Base-by-base conservation (phyloP, 306 rosid species). In the Pueraria montana region DNA sequence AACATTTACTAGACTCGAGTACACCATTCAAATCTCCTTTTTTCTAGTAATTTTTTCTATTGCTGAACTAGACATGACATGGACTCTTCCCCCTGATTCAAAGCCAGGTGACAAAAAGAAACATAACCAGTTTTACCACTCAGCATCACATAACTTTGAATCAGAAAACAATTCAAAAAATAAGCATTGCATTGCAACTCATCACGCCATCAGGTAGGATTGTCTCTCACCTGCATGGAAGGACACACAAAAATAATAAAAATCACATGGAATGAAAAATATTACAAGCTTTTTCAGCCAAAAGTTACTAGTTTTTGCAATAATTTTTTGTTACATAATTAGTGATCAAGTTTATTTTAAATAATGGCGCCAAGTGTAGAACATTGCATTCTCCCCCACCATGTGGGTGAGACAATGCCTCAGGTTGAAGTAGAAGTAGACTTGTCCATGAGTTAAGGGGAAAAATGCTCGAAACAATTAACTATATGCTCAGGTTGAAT, bases 81-180 rank as follows among this genome's bases (percentile, higher is more conserved):
- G 73, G 46, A 67, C 42, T 40, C 63, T 64, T n/a, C n/a, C 20
- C 56, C 40, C 62, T 46, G 11, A 30, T 64, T 27, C 73, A 63
- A 46, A 17, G 46, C 50, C 17, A 65, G 23, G 65, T 3, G 11
- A 2, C 8, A 56, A 53, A 17, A 38, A 26, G 27, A 45, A 61
- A 13, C 4, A 27, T 16, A 55, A 52, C 8, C 32, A 18, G 18
- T 2, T 30, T 32, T 52, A 52, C 13, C 48, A 74, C 66, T 34
- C 63, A 12, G 20, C 49, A 45, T 64, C 50, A 64, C 32, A 17
- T 21, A 61, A 5, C n/a, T 26, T 13, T 26, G 0, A 59, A 10
- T 40, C n/a, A 61, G 3, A 23, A 27, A 61, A 53, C 30, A 30
- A 30, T 3, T 30, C 0, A 2, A 30, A 3, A 30, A 67, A 40